phyloP scores from a whole-genome alignment of 2,329 filamentous ascomycete genomes.

The Microdochium trichocladiopsis region DNA sequence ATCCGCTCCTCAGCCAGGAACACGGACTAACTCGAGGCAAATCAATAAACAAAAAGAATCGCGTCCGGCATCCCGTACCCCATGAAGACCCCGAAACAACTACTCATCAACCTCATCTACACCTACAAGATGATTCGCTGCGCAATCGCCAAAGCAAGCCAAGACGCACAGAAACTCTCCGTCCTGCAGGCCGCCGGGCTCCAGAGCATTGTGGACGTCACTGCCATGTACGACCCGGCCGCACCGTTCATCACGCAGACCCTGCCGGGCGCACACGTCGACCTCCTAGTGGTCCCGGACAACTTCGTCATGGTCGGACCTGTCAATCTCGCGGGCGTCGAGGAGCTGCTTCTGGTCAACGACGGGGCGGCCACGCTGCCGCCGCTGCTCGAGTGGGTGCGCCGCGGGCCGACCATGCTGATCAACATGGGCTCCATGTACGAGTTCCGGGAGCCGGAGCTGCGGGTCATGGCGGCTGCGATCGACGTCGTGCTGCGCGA shows the following conservation, averaged over 20 bases:
- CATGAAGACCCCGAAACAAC: not conserved
- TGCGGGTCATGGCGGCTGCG: not conserved
- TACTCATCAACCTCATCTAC: not conserved
- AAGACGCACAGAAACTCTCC: not conserved
- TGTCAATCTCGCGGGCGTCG: not conserved
- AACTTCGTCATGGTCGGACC: not conserved
- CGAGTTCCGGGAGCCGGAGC: not conserved
- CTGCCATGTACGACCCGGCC: not conserved
- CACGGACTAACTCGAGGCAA: not conserved
- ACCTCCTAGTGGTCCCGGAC: not conserved
- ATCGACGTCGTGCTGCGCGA: not conserved
- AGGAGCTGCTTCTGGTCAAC: not conserved
- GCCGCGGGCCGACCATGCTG: not conserved
- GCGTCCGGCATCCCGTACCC: not conserved
- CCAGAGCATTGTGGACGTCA: not conserved
- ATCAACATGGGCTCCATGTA: not conserved
- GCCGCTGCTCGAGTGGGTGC: not conserved
- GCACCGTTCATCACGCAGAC: not conserved
- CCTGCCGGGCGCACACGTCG: not conserved
- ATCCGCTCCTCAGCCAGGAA: not conserved
- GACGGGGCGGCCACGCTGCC: not conserved
- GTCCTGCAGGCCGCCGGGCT: not conserved
- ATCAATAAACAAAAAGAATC: not conserved
- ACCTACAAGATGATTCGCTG: not conserved
- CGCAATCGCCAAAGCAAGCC: not conserved